These are phyloP conservation scores for Verbena officinalis DNA, from an alignment of 257 asterid genomes.

Conservation along the genomic window DNA sequence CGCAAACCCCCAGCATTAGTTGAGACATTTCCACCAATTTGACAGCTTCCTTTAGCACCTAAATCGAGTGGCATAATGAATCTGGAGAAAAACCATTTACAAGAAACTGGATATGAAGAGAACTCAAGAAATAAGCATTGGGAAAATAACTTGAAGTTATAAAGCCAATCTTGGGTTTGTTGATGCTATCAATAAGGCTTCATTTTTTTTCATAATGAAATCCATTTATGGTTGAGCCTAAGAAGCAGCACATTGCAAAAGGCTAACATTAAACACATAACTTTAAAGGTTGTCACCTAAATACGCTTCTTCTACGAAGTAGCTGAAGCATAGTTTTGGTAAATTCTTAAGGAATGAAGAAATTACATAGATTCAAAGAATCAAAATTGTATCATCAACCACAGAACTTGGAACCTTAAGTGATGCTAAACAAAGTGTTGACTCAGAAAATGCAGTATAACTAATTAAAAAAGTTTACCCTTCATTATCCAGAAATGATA, in stretches of 20 bases:
- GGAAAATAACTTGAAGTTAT: background rate
- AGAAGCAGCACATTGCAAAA: slow-evolving; percentile 15
- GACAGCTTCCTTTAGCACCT: slow-evolving; percentile 99
- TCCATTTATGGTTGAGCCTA: background rate
- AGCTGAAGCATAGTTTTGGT: background rate
- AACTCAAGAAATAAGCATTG: slow-evolving; percentile 18
- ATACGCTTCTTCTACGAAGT: slow-evolving; percentile 6
- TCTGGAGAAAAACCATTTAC: slow-evolving; percentile 46
- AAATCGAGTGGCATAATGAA: slow-evolving; percentile 94
- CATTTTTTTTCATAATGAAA: slow-evolving; percentile 9
- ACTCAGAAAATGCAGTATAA: slow-evolving; percentile 9
- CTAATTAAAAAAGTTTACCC: slow-evolving; percentile 53
- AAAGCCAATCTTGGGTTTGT: background rate
- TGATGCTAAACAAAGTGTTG: slow-evolving; percentile 25
- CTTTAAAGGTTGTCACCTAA: slow-evolving; percentile 2
- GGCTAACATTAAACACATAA: slow-evolving; percentile 79
- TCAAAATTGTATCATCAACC: background rate
- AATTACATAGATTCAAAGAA: slow-evolving; percentile 18
- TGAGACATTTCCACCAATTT: slow-evolving; percentile 95
- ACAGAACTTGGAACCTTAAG: slow-evolving; percentile 1
- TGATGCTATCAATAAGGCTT: background rate
- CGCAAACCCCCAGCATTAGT: slow-evolving; percentile 99
- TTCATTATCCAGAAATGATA: slow-evolving; percentile 78
- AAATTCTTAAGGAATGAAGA: background rate
- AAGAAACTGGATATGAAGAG: slow-evolving; percentile 16